Percentiles rank a stretch among this genome's conserved stretches.
phyloP scores from a whole-genome alignment of 2,329 filamentous ascomycete species.

The Parastagonospora avenae region DNA sequence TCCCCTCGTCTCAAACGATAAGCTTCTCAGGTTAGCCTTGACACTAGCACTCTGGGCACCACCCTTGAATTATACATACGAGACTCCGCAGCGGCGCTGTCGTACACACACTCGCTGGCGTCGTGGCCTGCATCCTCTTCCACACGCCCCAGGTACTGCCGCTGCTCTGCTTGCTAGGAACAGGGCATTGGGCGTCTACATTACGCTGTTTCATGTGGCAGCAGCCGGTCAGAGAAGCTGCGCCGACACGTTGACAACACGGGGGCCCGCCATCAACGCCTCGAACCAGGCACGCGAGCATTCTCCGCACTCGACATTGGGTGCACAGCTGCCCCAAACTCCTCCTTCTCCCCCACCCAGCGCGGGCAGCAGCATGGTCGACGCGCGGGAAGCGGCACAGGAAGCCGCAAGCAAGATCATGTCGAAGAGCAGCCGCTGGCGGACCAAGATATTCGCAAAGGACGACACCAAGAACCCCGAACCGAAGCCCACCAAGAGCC shows the following conservation, averaged over 20 bases:
- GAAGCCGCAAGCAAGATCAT: conserved; percentile 43
- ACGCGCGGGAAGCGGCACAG: conserved; percentile 32
- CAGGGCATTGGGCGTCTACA: background rate
- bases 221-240: background rate
- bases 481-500: conserved; percentile 33
- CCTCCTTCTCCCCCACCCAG: background rate
- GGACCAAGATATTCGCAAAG: conserved; percentile 55
- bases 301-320: too few species aligned
- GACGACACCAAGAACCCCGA: conserved; percentile 43
- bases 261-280: background rate
- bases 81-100: background rate
- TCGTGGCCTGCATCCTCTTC: background rate
- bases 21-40: background rate
- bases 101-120: background rate
- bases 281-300: background rate
- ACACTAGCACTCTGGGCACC: background rate
- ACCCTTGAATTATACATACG: background rate
- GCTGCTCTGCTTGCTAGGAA: background rate
- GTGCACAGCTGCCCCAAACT: too few species aligned
- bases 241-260: too few species aligned
- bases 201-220: background rate
- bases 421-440: conserved; percentile 53
- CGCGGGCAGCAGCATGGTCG: conserved; percentile 34
- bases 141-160: background rate
- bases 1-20: background rate